Base-by-base conservation (phyloP, 1,139 yeast species). In the Geotrichum reessii region DNA sequence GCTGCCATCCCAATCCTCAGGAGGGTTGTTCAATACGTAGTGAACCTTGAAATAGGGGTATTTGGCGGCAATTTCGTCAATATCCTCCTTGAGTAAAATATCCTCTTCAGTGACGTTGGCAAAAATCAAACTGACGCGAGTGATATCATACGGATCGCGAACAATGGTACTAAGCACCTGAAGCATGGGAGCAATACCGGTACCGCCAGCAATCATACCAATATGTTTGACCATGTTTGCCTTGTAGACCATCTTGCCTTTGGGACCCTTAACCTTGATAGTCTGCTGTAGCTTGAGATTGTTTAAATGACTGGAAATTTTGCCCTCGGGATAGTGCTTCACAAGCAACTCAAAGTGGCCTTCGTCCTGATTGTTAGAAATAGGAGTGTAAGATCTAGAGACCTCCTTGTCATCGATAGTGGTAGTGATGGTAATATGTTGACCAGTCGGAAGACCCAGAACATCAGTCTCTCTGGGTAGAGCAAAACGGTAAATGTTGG, bases 131-230 rank as follows among this genome's bases (percentile, higher is more conserved):
- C 78, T 73, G 63, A 87, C 85, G 70, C 84, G 81, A 65, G 96
- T 89, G 63, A 78, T 78, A 71, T 89, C 96, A 44, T 78, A 78
- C 24, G 95, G 91, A 69, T 87, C 83, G 63, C 78, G 77, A 66
- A 87, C 83, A 64, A 91, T 84, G 54, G 89, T 88, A 66, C 85
- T 84, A 65, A 91, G 81, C 69, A 91, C 85, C 77, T 90, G 97
- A 73, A 85, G 86, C 83, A 91, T 87, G 66, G 97, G 97, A 44
- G 97, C 85, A 66, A 91, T 87, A 65, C 96, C 97, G 51, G 96
- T 86, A 68, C 98, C 98, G 65, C 96, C 96, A 50, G 96, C 96
- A 66, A 92, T 84, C 89, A 92, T 89, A 59, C 86, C 87, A 66
- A 88, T 81, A 58, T 82, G 78, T 62, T 80, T 77, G 64, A 81